Evolutionary conservation across 164 flowering plant species (phyloP).

Genomic region (Macadamia tetraphylla): DNA sequence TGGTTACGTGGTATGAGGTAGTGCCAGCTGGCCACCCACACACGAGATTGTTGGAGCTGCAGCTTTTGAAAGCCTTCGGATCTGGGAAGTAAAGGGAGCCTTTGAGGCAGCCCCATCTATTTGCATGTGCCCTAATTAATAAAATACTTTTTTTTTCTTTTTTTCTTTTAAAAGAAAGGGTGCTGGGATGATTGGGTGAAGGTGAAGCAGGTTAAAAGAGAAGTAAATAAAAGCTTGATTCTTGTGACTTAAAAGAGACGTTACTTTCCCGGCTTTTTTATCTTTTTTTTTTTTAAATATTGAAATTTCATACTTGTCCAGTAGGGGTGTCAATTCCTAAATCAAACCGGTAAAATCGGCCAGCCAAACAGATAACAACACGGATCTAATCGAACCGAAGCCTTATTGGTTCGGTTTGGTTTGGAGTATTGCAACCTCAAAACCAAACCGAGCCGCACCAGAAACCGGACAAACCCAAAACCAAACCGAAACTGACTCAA

Average conservation of each 20-base stretch:
- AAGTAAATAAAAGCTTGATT: constrained; percentile 33
- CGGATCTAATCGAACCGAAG: no score
- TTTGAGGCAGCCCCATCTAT: constrained; percentile 34
- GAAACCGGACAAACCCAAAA: no score
- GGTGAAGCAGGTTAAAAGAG: constrained; percentile 15
- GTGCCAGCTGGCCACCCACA: neutral
- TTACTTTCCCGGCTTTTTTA: constrained; percentile 20
- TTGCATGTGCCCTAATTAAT: constrained; percentile 39
- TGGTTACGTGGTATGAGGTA: constrained; percentile 21
- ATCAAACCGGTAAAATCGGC: no score
- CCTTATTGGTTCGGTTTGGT: no score
- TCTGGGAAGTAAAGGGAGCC: constrained; percentile 17
- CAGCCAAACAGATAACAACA: no score
- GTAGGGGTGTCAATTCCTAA: no score
- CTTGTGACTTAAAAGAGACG: constrained; percentile 40
- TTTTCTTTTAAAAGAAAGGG: no score
- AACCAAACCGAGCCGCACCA: no score
- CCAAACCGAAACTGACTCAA: no score
- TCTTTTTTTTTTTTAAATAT: neutral
- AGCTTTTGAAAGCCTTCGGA: neutral
- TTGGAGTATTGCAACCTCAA: no score
- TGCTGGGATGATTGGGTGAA: neutral
- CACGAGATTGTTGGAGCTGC: constrained; percentile 7
- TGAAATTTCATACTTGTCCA: neutral
- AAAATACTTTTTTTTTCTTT: neutral